These are phyloP conservation scores for Coniferiporia weirii DNA, from an alignment of 1,284 basidiomycete genomes.

Conservation along the genomic window DNA sequence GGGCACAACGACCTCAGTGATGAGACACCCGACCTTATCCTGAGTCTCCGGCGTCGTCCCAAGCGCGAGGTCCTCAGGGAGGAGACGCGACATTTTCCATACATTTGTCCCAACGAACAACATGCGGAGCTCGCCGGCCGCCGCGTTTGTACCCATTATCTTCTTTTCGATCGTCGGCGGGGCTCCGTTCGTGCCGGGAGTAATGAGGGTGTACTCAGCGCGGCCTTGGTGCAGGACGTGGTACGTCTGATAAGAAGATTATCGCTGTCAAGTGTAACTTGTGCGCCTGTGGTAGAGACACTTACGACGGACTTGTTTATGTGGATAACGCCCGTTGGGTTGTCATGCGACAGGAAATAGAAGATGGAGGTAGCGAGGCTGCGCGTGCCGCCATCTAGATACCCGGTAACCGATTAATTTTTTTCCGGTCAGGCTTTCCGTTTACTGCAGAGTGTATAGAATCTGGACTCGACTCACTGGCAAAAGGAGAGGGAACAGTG, in stretches of 20 bases:
- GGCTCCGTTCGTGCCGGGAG: conserved; percentile 21
- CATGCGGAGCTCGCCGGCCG: conserved; percentile 37
- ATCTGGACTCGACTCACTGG: conserved; percentile 24
- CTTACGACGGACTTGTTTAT: conserved; percentile 42
- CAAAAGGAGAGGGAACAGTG: conserved; percentile 35
- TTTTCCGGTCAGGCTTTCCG: not conserved
- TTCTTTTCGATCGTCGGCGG: conserved; percentile 33
- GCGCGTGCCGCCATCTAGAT: conserved; percentile 27
- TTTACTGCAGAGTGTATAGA: not conserved
- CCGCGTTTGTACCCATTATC: conserved; percentile 33
- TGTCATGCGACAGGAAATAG: conserved; percentile 40
- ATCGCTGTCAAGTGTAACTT: too few species aligned
- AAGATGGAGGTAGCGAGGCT: conserved; percentile 40
- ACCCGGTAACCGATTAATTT: too few species aligned
- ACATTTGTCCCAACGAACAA: conserved; percentile 42
- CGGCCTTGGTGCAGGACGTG: conserved; percentile 45
- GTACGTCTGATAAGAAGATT: conserved; percentile 35
- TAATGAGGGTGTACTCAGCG: conserved; percentile 43
- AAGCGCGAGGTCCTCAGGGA: conserved; percentile 32
- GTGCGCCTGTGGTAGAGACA: not conserved
- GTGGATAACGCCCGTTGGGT: conserved; percentile 37
- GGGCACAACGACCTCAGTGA: conserved; percentile 45
- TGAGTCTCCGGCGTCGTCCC: conserved; percentile 20
- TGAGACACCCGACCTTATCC: conserved; percentile 37
- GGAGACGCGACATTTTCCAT: conserved; percentile 46